Evolutionary conservation across 1,284 basidiomycete genomes (phyloP).

Genomic region (Fomitopsis pinicola): DNA sequence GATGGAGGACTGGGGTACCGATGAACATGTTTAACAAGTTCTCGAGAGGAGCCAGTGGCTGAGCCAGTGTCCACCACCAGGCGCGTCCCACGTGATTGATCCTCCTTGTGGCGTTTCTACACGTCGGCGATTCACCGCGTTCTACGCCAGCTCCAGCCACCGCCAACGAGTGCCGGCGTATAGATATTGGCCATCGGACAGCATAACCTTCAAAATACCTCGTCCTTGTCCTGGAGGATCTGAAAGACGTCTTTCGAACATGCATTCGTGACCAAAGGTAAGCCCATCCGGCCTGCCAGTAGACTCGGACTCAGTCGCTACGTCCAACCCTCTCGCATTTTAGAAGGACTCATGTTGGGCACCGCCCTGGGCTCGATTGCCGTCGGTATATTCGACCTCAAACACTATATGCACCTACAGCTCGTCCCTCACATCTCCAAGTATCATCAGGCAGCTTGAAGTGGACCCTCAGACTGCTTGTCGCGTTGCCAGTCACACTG

Average conservation of each 20-base stretch:
- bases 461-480: not conserved
- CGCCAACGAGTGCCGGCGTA: no score
- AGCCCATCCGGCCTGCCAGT: not conserved
- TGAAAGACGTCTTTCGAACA: constrained; percentile 68
- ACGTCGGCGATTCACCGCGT: no score
- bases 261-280: constrained; percentile 78
- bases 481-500: not conserved
- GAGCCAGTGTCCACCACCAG: no score
- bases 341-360: constrained; percentile 70
- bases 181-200: no score
- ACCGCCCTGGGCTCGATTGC: constrained; percentile 67
- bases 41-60: no score
- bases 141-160: no score
- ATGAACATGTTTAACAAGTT: no score
- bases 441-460: constrained; percentile 32
- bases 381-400: constrained; percentile 77
- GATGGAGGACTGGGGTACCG: no score
- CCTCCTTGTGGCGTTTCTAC: no score
- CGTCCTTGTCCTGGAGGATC: no score
- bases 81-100: no score
- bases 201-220: not conserved
- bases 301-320: no score
- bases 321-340: not conserved
- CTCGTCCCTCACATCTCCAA: constrained; percentile 39
- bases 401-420: constrained; percentile 73